Conservation (phyloP, 2,329 filamentous ascomycete genomes). For the Cytospora piceicola region DNA sequence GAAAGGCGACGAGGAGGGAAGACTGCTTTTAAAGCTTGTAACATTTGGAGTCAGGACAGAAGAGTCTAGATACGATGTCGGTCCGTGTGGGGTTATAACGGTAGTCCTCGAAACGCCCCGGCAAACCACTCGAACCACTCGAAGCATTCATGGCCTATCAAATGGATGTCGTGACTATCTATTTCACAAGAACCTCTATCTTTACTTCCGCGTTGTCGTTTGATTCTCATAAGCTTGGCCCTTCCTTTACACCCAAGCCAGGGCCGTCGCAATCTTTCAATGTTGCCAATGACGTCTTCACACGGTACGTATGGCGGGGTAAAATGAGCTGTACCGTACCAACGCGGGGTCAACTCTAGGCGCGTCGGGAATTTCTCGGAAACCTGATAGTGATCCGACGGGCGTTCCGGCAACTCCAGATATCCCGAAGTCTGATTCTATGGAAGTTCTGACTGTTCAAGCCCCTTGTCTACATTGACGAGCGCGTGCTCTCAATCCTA, state of each 20-base stretch:
- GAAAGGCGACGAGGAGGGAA: conserved; percentile 32
- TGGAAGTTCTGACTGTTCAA: background rate
- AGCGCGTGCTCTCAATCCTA: background rate
- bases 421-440: background rate
- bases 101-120: conserved; percentile 8
- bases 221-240: background rate
- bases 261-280: background rate
- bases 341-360: background rate
- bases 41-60: background rate
- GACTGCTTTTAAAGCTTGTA: conserved; percentile 7
- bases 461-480: background rate
- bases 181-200: background rate
- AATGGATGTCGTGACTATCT: background rate
- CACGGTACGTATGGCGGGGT: background rate
- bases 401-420: background rate
- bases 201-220: background rate
- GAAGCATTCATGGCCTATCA: background rate
- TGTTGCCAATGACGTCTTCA: background rate
- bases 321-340: background rate
- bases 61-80: conserved; percentile 23
- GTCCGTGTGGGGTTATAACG: conserved; percentile 14
- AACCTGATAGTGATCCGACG: background rate
- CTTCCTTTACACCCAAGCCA: background rate
- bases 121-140: conserved; percentile 6
- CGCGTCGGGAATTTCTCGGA: conserved; percentile 2